phyloP scores from a whole-genome alignment of 257 asterid genomes.

The Solanum clarkiae region DNA sequence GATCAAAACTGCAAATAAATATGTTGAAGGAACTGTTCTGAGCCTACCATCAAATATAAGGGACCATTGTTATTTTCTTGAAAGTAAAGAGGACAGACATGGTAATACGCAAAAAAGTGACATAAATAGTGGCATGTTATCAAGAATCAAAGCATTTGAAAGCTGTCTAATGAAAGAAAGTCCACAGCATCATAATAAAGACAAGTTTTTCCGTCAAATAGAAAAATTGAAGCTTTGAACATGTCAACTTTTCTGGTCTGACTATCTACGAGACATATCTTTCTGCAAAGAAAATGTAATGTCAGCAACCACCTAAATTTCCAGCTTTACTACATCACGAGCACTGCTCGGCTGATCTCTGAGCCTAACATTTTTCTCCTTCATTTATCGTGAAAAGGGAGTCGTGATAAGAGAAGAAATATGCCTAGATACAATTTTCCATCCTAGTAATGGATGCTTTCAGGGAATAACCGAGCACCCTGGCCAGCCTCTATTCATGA shows the following conservation, averaged over 20 bases:
- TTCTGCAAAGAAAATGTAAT: background rate
- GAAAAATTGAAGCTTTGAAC: background rate
- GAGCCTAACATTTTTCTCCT: background rate
- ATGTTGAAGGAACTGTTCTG: background rate
- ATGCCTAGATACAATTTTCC: background rate
- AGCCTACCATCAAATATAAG: background rate
- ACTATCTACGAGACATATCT: background rate
- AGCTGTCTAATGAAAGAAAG: background rate
- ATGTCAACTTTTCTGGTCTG: background rate
- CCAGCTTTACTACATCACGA: background rate
- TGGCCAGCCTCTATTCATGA: slow-evolving; percentile 45
- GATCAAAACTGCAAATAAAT: background rate
- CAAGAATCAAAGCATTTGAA: background rate
- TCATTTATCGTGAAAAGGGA: background rate
- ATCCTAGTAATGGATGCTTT: background rate
- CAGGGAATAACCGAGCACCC: slow-evolving; percentile 32
- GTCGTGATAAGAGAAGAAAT: background rate
- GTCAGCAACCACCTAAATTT: background rate
- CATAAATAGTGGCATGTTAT: background rate
- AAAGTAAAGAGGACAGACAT: background rate
- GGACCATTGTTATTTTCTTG: background rate
- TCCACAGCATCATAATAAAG: background rate
- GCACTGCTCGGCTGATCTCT: background rate
- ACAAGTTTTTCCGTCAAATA: background rate
- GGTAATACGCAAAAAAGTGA: background rate